Evolutionary conservation across 2,329 filamentous ascomycete genomes (phyloP).

Genomic region (Sporothrix mexicana): DNA sequence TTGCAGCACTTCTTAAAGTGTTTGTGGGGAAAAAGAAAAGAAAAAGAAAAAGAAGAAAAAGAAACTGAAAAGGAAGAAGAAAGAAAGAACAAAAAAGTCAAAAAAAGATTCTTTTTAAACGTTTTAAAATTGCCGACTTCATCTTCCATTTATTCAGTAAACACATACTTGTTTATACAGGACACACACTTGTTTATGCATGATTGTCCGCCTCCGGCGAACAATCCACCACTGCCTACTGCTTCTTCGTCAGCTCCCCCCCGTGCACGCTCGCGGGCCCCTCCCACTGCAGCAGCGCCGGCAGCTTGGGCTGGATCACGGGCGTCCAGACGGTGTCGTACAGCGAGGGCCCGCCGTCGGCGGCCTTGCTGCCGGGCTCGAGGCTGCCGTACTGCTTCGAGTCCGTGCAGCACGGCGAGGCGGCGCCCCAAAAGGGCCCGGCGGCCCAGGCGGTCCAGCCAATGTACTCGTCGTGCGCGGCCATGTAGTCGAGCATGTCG

Average conservation of each 20-base stretch:
- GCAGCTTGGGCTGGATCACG: constrained; percentile 50
- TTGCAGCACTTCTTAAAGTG: too few species aligned
- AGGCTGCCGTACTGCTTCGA: constrained; percentile 50
- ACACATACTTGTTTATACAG: too few species aligned
- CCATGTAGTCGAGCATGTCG: constrained; percentile 54
- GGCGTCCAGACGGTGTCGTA: constrained; percentile 55
- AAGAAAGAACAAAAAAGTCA: too few species aligned
- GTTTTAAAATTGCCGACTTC: too few species aligned
- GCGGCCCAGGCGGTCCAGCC: constrained; percentile 60
- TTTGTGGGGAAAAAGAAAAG: too few species aligned
- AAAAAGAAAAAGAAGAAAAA: too few species aligned
- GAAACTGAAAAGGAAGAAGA: too few species aligned
- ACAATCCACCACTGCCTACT: too few species aligned
- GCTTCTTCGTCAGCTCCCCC: constrained; percentile 19
- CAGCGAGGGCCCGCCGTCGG: constrained; percentile 50
- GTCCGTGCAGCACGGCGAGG: constrained; percentile 50
- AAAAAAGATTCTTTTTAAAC: too few species aligned
- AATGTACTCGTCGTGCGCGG: constrained; percentile 54
- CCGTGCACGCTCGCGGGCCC: constrained; percentile 31
- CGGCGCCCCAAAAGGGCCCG: constrained; percentile 54
- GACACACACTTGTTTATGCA: too few species aligned
- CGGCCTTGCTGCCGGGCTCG: constrained; percentile 53
- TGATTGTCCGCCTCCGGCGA: too few species aligned
- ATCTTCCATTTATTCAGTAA: too few species aligned
- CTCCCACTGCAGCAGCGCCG: constrained; percentile 34